Evolutionary conservation across 106 monocot genomes (phyloP), one percentile per base, ranked within the genome.

Genomic region (Chionographis japonica): DNA sequence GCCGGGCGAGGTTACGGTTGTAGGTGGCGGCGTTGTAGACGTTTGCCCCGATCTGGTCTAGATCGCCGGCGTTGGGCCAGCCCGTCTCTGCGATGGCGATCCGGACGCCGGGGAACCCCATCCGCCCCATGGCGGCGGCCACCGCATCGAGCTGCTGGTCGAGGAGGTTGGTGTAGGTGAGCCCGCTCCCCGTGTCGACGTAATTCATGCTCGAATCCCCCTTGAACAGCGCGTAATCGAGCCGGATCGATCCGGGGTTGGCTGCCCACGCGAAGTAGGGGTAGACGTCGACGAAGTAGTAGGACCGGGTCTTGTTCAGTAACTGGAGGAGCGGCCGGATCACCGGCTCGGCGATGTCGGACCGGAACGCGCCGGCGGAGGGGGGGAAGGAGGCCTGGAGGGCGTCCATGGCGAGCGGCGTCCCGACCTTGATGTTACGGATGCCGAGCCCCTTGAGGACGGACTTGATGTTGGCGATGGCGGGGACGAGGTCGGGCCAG

Each of bases 91-190:
- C 79, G 3, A 97, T 12, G 15, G 68, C 81, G 11, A 97, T 66
- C 8, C 43, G 73, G 12, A 97, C 82, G n/a, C 69, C 59, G 3
- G 14, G 20, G 75, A 19, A 92, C 9, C 97, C 89, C 18, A 83
- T 62, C 39, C 66, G 68, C 16, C 40, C 27, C 87, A 92, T 98
- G 19, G 97, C 89, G 52, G 74, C 70, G 12, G 68, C 19, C 8
- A 98, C 86, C 4, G 97, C 69, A 68, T 98, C 92, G 49, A 98
- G 81, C 84, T 69, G 69, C 74, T 92, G 79, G 60, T 98, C 92
- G 13, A 98, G 69, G n/a, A 98, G 76, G 63, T 92, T 98, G 16
- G 82, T 89, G 82, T 98, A 98, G 7, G 68, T 69, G 20, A 98
- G 63, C 35, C 68, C 72, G 40, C 57, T 84, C 0, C 37, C 76